phyloP scores from a whole-genome alignment of 2,329 filamentous ascomycete species.

The Fusarium vanettenii region DNA sequence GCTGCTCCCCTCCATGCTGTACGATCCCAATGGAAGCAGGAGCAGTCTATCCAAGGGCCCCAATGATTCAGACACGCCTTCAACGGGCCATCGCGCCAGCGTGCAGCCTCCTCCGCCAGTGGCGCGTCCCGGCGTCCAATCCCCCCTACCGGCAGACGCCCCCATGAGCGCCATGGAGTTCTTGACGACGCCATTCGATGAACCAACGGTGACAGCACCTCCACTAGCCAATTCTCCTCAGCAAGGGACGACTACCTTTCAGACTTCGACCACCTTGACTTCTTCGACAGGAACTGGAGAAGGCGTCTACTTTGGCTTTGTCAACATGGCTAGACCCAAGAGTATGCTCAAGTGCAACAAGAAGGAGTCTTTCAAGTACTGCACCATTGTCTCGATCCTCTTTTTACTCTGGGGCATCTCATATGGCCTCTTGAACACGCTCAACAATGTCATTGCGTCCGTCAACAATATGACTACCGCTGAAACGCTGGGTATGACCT shows the following conservation, averaged over 20 bases:
- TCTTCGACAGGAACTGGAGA: constrained; percentile 50
- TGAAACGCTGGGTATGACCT: constrained; percentile 75
- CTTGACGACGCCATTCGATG: constrained; percentile 56
- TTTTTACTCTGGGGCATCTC: constrained; percentile 94
- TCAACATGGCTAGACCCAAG: constrained; percentile 76
- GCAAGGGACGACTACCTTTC: constrained; percentile 15
- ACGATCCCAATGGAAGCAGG: constrained; percentile 61
- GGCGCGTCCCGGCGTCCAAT: constrained; percentile 28
- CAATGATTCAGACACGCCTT: constrained; percentile 46
- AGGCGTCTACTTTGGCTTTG: constrained; percentile 79
- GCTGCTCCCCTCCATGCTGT: constrained; percentile 67
- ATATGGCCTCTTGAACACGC: constrained; percentile 85
- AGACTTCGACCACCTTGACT: constrained; percentile 49
- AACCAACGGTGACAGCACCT: constrained; percentile 15
- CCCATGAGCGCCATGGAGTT: constrained; percentile 58
- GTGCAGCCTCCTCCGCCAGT: constrained; percentile 41
- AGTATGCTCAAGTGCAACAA: constrained; percentile 75
- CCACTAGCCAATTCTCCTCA: constrained; percentile 11
- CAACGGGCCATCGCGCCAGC: constrained; percentile 37
- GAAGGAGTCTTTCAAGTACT: constrained; percentile 76
- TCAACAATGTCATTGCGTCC: constrained; percentile 77
- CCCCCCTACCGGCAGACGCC: constrained; percentile 41
- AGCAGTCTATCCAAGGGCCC: constrained; percentile 44
- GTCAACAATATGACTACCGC: constrained; percentile 71
- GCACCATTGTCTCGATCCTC: constrained; percentile 79